A percentile compares a stretch with the other conserved stretches of the same genome.
Conservation (phyloP, 2,329 filamentous ascomycete species). For the Coniochaeta sp. region DNA sequence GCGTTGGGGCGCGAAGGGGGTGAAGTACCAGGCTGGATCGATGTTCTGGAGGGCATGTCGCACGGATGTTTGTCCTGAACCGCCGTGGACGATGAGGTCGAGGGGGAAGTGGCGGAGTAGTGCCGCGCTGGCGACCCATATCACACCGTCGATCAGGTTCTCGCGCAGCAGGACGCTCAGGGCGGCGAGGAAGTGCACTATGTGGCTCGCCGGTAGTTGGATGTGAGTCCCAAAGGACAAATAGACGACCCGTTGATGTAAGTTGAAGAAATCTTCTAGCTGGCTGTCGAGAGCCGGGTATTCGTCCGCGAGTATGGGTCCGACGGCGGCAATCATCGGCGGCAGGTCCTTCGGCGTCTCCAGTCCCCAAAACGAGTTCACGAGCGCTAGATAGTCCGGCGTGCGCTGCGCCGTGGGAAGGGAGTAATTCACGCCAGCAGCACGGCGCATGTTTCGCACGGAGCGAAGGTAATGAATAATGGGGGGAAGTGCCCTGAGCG, state of each 20-base stretch:
- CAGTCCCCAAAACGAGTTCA: constrained; percentile 37
- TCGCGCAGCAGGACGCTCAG: constrained; percentile 18
- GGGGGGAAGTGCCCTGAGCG: constrained; percentile 21
- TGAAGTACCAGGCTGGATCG: constrained; percentile 20
- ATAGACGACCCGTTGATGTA: constrained; percentile 27
- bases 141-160: constrained; percentile 28
- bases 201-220: constrained; percentile 20
- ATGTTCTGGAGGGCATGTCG: constrained; percentile 21
- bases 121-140: constrained; percentile 26
- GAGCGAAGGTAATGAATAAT: constrained; percentile 22
- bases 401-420: constrained; percentile 21
- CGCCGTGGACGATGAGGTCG: constrained; percentile 10
- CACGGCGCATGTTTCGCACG: constrained; percentile 24
- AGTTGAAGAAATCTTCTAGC: constrained; percentile 21
- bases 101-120: constrained; percentile 13
- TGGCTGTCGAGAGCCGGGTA: constrained; percentile 22
- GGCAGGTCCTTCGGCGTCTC: constrained; percentile 34
- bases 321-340: constrained; percentile 28
- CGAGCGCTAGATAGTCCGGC: constrained; percentile 32
- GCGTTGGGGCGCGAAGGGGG: constrained; percentile 31
- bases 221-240: constrained; percentile 35
- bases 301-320: constrained; percentile 29
- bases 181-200: constrained; percentile 24
- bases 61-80: constrained; percentile 1
- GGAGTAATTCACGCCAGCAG: constrained; percentile 22